A percentile compares a stretch with the other conserved stretches of the same genome.
Evolutionary conservation across 1,139 yeast genomes (phyloP).

Genomic region (Blastobotrys raffinosifermentans): DNA sequence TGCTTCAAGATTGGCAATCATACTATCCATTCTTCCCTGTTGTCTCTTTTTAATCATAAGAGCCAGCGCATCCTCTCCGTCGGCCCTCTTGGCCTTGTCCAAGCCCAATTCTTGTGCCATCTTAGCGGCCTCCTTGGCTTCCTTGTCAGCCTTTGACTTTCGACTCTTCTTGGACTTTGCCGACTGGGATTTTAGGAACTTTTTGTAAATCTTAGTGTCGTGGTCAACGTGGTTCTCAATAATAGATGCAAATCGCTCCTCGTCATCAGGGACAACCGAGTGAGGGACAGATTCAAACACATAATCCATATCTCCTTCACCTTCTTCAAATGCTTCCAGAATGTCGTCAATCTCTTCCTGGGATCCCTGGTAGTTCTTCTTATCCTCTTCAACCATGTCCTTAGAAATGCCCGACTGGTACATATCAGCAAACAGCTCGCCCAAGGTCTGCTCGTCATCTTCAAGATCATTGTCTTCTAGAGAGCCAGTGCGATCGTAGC

Average conservation of each 20-base stretch:
- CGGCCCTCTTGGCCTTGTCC: slow-evolving; percentile 31
- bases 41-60: slow-evolving; percentile 24
- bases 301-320: slow-evolving; percentile 63
- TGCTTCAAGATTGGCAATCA: slow-evolving; percentile 48
- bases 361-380: slow-evolving; percentile 52
- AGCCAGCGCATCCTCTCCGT: slow-evolving; percentile 21
- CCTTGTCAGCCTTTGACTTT: slow-evolving; percentile 49
- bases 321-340: slow-evolving; percentile 48
- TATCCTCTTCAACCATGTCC: slow-evolving; percentile 71
- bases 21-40: slow-evolving; percentile 40
- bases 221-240: slow-evolving; percentile 43
- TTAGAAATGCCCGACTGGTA: slow-evolving; percentile 48
- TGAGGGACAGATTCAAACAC: slow-evolving; percentile 76
- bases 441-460: slow-evolving; percentile 47
- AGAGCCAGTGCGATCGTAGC: slow-evolving; percentile 66
- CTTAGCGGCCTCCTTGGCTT: slow-evolving; percentile 65
- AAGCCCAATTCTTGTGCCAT: slow-evolving; percentile 46
- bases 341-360: slow-evolving; percentile 66
- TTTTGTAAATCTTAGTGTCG: slow-evolving; percentile 34
- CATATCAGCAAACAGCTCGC: slow-evolving; percentile 54
- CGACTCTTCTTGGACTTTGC: slow-evolving; percentile 46
- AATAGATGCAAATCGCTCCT: slow-evolving; percentile 55
- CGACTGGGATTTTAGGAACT: slow-evolving; percentile 43
- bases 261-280: slow-evolving; percentile 55
- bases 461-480: slow-evolving; percentile 47